Conservation (phyloP, 2,329 filamentous ascomycete species). For the Magnaporthiopsis incrustans region DNA sequence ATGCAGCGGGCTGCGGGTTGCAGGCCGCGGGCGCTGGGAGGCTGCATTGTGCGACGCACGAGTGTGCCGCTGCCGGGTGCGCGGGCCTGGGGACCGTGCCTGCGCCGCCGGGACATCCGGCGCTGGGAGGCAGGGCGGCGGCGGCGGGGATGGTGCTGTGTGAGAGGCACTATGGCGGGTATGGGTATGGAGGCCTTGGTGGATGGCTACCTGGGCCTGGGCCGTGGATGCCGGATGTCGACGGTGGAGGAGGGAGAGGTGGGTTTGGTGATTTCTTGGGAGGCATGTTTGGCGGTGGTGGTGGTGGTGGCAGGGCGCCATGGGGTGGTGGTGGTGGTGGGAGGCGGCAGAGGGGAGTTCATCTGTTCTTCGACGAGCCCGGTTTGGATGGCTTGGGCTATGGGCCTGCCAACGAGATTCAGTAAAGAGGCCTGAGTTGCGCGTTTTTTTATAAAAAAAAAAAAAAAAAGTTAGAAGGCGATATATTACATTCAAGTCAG, state of each 20-base stretch:
- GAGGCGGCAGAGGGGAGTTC: no score
- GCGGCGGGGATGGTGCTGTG: no score
- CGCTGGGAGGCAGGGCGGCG: background rate
- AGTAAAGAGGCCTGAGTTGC: no score
- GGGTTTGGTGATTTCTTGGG: conserved; percentile 7
- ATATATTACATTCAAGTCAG: no score
- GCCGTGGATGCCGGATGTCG: background rate
- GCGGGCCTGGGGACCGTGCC: conserved; percentile 8
- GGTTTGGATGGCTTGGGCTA: no score
- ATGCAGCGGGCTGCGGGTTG: background rate
- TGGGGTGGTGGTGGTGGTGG: no score
- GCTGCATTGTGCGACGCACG: conserved; percentile 17
- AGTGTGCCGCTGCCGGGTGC: conserved; percentile 16
- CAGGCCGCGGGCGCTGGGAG: background rate
- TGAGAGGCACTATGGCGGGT: no score
- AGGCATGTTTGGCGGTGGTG: conserved; percentile 1
- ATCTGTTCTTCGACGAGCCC: no score
- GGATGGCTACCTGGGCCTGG: background rate
- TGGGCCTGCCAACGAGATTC: no score
- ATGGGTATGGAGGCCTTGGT: no score
- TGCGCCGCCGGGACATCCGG: conserved; percentile 4
- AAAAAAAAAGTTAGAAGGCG: no score
- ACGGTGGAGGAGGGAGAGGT: background rate
- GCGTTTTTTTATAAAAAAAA: no score
- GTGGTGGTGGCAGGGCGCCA: background rate